Base-by-base conservation (phyloP, 768 basidiomycete species). In the Mycena belliarum region DNA sequence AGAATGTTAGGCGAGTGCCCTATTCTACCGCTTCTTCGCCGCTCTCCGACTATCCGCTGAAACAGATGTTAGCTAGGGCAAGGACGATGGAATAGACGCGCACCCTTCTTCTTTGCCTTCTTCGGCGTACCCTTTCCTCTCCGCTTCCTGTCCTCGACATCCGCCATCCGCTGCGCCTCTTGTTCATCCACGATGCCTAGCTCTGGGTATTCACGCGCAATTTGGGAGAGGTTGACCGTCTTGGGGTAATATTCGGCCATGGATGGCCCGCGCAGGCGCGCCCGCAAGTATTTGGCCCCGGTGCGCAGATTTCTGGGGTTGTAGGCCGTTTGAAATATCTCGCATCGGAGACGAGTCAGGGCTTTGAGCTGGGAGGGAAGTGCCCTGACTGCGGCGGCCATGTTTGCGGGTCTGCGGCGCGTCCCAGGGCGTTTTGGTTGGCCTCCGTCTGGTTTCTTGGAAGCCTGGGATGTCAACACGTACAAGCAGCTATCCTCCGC, bases 201-300 rank as follows among this genome's bases (percentile, higher is more conserved):
- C 52, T 80, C 82, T 21, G 84, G 83, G 69, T 82, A 81, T 56
- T 78, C 62, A 33, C 76, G 76, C 3, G 77, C 79, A 11, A 86
- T 72, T 48, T 76, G 66, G 29, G 83, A 70, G 49, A 93, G 75
- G 59, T 83, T 78, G 57, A 90, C 65, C n/a, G 75, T 71, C 21
- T 74, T 69, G 0, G 89, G 90, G 73, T 95, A 95, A 76, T 98
- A 98, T 6, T 82, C 76, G 62, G 88, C 69, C 87, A 97, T 91
- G 25, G 92, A 82, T 0, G 93, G 93, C 0, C 95, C 96, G 0
- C 87, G 84, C 33, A 98, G 83, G 18, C 89, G 81, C 15, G 82
- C 79, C 20, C 89, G 86, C 44, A 98, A 85, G 75, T 96, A 94
- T 75, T 98, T 98, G 25, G 93, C 89, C 18, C 96, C 96, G 0